Evolutionary conservation across 768 basidiomycete genomes (phyloP).

Genomic region (Termitomyces sp.): DNA sequence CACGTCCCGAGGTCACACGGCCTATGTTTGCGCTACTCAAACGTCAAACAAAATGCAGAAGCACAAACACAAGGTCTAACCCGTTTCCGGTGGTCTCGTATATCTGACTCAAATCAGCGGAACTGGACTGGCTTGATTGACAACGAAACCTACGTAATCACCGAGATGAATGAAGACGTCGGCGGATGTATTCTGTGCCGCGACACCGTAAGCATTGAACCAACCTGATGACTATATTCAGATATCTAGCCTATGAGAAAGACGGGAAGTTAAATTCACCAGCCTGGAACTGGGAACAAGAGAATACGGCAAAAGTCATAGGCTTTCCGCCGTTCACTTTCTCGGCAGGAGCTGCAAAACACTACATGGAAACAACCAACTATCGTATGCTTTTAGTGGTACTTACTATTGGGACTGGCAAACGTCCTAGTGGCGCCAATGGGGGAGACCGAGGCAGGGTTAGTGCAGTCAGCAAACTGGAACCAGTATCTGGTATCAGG

Average conservation of each 20-base stretch:
- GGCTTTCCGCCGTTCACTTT: slow-evolving; percentile 46
- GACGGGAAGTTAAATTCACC: slow-evolving; percentile 21
- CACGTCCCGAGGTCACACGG: slow-evolving; percentile 43
- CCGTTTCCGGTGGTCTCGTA: neutral
- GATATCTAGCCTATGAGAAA: neutral
- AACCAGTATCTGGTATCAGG: slow-evolving; percentile 51
- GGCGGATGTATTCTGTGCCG: slow-evolving; percentile 34
- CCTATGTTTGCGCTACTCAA: slow-evolving; percentile 22
- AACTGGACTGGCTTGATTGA: neutral
- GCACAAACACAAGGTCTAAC: neutral
- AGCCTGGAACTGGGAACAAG: slow-evolving; percentile 49
- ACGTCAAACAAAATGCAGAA: neutral
- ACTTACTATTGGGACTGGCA: neutral
- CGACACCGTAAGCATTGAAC: slow-evolving; percentile 45
- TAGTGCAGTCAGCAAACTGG: slow-evolving; percentile 39
- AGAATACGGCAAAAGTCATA: slow-evolving; percentile 51
- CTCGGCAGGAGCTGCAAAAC: slow-evolving; percentile 26
- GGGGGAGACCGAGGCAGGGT: slow-evolving; percentile 34
- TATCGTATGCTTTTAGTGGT: neutral
- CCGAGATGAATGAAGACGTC: slow-evolving; percentile 55
- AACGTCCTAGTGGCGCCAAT: slow-evolving; percentile 47
- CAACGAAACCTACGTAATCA: slow-evolving; percentile 30
- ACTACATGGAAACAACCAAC: neutral
- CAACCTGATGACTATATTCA: slow-evolving; percentile 28
- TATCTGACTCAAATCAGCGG: neutral